Evolutionary conservation across 345 rosid genomes (phyloP).

Genomic region (Populus euphratica): DNA sequence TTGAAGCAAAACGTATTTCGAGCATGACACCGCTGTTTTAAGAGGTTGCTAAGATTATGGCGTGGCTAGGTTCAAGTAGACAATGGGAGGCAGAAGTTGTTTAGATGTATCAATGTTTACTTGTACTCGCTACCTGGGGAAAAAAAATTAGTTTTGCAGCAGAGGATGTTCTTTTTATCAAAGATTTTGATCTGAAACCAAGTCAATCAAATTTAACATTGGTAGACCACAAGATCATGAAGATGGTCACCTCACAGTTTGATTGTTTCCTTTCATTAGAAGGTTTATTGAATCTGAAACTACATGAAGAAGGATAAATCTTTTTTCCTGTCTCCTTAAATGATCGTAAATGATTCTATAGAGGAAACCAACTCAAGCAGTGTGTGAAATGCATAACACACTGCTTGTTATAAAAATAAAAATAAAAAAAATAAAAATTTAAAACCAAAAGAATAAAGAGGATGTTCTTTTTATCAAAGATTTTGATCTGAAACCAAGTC

Average conservation of each 20-base stretch:
- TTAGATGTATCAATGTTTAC: neutral
- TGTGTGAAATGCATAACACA: neutral
- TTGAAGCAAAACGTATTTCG: conserved; percentile 49
- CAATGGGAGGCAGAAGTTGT: neutral
- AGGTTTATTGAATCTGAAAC: neutral
- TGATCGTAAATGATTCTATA: neutral
- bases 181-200: neutral
- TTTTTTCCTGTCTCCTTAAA: neutral
- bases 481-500: neutral
- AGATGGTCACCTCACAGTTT: neutral
- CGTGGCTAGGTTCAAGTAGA: neutral
- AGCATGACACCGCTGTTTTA: conserved; percentile 16
- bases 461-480: neutral
- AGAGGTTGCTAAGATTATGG: conserved; percentile 6
- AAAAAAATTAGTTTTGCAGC: neutral
- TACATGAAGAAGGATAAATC: neutral
- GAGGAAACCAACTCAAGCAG: neutral
- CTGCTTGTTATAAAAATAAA: no score
- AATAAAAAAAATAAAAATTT: no score
- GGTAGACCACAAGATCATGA: neutral
- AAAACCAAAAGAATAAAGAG: neutral
- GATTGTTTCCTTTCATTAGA: neutral
- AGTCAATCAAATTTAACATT: neutral
- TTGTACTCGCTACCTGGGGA: neutral
- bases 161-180: neutral